Conservation (phyloP, 164 flowering plant genomes). For the Vitis rupestris region DNA sequence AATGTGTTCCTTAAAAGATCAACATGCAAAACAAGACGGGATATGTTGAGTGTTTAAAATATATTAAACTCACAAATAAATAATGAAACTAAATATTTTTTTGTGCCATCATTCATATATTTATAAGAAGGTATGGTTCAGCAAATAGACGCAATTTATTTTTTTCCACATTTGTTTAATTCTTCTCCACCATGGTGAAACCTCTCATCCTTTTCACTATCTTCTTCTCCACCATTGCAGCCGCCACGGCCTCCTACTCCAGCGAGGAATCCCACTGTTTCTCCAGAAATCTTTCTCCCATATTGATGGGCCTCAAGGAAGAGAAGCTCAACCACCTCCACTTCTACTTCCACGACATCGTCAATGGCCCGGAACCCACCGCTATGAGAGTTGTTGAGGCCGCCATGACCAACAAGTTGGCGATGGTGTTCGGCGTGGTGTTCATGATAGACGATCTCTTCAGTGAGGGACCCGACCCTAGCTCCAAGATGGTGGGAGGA, state of each 20-base stretch:
- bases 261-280: not conserved
- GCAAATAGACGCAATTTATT: too few relatives aligned
- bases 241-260: not conserved
- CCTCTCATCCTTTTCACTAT: not conserved
- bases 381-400: conserved; percentile 22
- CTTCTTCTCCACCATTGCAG: conserved; percentile 1
- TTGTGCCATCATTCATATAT: too few relatives aligned
- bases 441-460: conserved; percentile 23
- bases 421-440: conserved; percentile 18
- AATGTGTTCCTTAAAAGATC: too few relatives aligned
- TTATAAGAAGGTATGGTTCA: too few relatives aligned
- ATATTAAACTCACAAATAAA: too few relatives aligned
- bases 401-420: conserved; percentile 8
- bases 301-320: conserved; percentile 1
- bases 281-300: conserved; percentile 5
- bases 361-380: conserved; percentile 26
- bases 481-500: conserved; percentile 21
- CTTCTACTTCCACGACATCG: conserved; percentile 39
- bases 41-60: not conserved
- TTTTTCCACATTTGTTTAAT: too few relatives aligned
- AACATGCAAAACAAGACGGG: not conserved
- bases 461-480: conserved; percentile 8
- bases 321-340: conserved; percentile 37
- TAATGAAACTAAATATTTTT: too few relatives aligned
- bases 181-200: conserved; percentile 5